Conservation (phyloP, 257 asterid genomes). For the Solanum pimpinellifolium region DNA sequence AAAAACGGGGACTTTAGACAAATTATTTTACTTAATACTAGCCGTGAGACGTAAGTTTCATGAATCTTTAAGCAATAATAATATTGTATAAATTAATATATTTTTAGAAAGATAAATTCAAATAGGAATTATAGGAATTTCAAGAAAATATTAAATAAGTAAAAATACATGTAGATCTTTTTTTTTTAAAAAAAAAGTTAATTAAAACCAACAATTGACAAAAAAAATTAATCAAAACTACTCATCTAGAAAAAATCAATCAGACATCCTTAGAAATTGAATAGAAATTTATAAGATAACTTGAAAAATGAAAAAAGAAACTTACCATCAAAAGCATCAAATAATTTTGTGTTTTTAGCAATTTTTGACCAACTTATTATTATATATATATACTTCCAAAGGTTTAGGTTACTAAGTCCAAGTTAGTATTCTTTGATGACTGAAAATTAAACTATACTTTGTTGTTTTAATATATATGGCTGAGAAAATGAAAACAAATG, state of each 20-base stretch:
- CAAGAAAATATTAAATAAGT: background rate
- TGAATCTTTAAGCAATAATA: background rate
- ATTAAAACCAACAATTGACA: too few species aligned
- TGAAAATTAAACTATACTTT: background rate
- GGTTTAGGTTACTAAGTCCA: too few species aligned
- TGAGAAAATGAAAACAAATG: background rate
- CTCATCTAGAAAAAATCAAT: too few species aligned
- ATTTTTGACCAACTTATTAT: too few species aligned
- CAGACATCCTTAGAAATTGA: too few species aligned
- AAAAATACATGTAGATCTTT: background rate
- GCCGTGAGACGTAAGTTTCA: fast-evolving
- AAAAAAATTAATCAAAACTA: background rate
- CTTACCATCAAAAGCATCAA: background rate
- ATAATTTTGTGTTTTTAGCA: too few species aligned
- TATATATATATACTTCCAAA: too few species aligned
- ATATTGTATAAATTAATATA: too few species aligned
- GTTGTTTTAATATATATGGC: background rate
- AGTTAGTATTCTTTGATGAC: background rate
- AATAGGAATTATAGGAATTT: too few species aligned
- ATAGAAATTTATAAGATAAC: background rate
- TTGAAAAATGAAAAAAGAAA: background rate
- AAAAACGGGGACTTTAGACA: background rate
- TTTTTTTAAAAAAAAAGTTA: too few species aligned
- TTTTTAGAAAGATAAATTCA: too few species aligned
- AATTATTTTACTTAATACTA: background rate